Percentiles rank a stretch among this genome's conserved stretches.
These are phyloP conservation scores for Globisporangium camurandrum DNA, from an alignment of 352 stramenopile genomes.

Conservation along the genomic window DNA sequence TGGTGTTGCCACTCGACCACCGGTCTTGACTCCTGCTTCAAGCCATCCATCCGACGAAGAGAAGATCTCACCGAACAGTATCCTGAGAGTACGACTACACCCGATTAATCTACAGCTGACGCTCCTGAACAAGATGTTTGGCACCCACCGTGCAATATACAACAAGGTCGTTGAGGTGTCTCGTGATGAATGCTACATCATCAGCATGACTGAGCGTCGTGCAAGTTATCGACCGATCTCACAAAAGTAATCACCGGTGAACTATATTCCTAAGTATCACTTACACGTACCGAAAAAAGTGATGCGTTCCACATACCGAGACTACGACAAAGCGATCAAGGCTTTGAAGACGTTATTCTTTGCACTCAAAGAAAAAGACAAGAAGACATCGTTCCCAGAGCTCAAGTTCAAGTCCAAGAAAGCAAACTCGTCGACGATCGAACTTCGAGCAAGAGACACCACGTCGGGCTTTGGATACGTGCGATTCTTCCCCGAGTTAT, in stretches of 20 bases:
- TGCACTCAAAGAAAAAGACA: constrained; percentile 1
- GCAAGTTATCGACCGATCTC: too few species aligned
- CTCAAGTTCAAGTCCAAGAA: constrained; percentile 15
- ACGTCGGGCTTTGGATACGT: not conserved
- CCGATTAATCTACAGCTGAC: constrained; percentile 1
- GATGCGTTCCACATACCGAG: constrained; percentile 3
- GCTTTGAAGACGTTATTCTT: constrained; percentile 7
- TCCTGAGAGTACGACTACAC: constrained; percentile 2
- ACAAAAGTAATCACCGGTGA: not conserved
- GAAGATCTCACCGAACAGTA: not conserved
- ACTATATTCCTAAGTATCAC: constrained; percentile 13
- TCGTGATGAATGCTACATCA: constrained; percentile 2
- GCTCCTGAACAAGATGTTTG: constrained; percentile 12
- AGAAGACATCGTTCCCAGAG: constrained; percentile 8
- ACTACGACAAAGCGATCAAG: constrained; percentile 11
- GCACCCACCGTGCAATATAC: constrained; percentile 13
- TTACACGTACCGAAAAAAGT: constrained; percentile 6
- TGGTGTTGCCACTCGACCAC: too few species aligned
- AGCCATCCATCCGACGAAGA: not conserved
- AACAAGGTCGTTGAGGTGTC: constrained; percentile 12
- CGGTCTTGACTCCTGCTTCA: not conserved
- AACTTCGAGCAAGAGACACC: not conserved
- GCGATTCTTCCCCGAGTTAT: constrained; percentile 5
- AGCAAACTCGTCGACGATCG: constrained; percentile 5
- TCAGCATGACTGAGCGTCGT: constrained; percentile 2